phyloP scores from a whole-genome alignment of 1,139 yeast species.

The Kazachstania sp. region DNA sequence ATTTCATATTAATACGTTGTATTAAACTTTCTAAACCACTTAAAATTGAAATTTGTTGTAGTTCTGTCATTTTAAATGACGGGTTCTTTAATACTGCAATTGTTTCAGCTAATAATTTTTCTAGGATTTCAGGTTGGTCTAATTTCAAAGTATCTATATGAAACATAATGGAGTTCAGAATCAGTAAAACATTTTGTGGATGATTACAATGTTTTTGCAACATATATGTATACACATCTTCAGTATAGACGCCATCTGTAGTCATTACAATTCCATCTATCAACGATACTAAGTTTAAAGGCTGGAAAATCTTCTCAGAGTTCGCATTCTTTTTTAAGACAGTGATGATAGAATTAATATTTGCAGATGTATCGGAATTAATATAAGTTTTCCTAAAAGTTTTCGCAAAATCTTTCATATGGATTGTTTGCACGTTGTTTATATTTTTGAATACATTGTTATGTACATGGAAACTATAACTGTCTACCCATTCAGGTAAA shows the following conservation, averaged over 20 bases:
- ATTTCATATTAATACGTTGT: not conserved
- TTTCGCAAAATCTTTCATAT: not conserved
- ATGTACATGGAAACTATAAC: constrained; percentile 2
- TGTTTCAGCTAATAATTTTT: constrained; percentile 5
- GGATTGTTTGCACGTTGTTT: not conserved
- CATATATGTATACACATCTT: constrained; percentile 7
- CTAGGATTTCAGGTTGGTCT: constrained; percentile 6
- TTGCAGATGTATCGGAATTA: not conserved
- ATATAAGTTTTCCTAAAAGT: constrained; percentile 1
- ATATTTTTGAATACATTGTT: not conserved
- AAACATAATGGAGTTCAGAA: constrained; percentile 3
- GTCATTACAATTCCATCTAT: constrained; percentile 8
- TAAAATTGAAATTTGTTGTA: too few relatives aligned
- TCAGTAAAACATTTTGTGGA: not conserved
- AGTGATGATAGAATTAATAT: constrained; percentile 4
- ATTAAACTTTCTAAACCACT: not conserved
- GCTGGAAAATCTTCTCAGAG: not conserved
- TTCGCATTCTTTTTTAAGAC: constrained; percentile 1
- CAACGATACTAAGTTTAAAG: constrained; percentile 5
- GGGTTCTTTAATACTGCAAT: not conserved
- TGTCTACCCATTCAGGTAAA: constrained; percentile 6
- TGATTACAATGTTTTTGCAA: constrained; percentile 5
- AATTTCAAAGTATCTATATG: constrained; percentile 7
- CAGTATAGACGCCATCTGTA: constrained; percentile 4
- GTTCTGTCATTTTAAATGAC: too few relatives aligned